Conservation (phyloP, 768 basidiomycete genomes). For the Termitomyces sp. region DNA sequence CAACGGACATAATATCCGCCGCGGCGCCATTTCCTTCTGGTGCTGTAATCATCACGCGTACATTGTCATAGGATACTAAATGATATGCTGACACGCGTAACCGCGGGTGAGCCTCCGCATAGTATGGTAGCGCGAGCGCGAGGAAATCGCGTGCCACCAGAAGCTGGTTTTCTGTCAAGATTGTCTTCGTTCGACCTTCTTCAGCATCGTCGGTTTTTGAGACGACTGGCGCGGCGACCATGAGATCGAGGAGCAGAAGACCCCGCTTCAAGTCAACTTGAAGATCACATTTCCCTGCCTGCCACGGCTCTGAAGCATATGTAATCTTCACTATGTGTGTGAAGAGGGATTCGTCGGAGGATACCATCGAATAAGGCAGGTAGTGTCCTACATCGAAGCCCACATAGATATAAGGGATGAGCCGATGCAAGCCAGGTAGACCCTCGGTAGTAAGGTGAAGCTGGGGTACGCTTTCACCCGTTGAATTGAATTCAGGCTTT, state of each 20-base stretch:
- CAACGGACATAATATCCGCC: slow-evolving; percentile 20
- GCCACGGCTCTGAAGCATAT: background rate
- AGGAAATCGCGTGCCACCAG: slow-evolving; percentile 38
- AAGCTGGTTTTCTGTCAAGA: slow-evolving; percentile 28
- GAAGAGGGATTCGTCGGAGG: slow-evolving; percentile 14
- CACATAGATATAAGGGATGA: slow-evolving; percentile 18
- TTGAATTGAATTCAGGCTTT: background rate
- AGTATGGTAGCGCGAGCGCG: slow-evolving; percentile 31
- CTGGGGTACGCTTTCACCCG: background rate
- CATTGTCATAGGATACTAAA: slow-evolving; percentile 3
- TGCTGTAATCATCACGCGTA: slow-evolving; percentile 17
- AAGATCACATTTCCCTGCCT: slow-evolving; percentile 7
- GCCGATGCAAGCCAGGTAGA: slow-evolving; percentile 14
- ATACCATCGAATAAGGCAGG: slow-evolving; percentile 11
- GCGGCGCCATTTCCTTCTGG: slow-evolving; percentile 12
- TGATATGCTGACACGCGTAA: background rate
- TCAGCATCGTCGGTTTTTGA: background rate
- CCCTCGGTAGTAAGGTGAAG: slow-evolving; percentile 9
- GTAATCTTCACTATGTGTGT: slow-evolving; percentile 21
- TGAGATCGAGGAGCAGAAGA: slow-evolving; percentile 11
- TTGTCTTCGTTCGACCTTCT: slow-evolving; percentile 7
- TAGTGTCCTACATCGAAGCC: slow-evolving; percentile 12
- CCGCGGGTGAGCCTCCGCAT: slow-evolving; percentile 12
- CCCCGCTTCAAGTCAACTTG: slow-evolving; percentile 11
- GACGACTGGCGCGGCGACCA: slow-evolving; percentile 4